phyloP scores from a whole-genome alignment of 1,139 yeast genomes.

The Tardiomyces depauwii region DNA sequence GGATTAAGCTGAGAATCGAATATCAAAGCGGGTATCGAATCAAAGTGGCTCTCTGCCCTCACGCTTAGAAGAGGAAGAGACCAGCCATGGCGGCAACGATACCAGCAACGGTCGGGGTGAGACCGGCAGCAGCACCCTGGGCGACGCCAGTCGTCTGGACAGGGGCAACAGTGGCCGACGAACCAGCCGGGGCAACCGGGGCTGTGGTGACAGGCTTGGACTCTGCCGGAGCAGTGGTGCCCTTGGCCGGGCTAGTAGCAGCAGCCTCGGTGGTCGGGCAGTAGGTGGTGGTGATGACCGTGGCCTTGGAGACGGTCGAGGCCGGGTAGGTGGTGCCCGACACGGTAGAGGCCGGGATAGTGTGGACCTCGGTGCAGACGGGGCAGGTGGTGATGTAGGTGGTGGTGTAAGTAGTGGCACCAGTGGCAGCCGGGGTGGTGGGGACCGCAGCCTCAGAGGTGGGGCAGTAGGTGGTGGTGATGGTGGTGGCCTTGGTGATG shows the following conservation, averaged over 20 bases:
- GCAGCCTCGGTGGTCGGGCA: not conserved
- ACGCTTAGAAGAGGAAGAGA: not conserved
- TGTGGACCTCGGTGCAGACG: not conserved
- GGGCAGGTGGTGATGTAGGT: not conserved
- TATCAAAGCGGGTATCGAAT: too few species aligned
- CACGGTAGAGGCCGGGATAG: not conserved
- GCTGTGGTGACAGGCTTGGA: not conserved
- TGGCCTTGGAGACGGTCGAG: not conserved
- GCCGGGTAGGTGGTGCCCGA: not conserved
- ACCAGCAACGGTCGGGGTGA: not conserved
- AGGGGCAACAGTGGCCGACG: not conserved
- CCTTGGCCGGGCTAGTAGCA: not conserved
- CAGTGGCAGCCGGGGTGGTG: not conserved
- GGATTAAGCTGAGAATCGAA: too few species aligned
- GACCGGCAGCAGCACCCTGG: not conserved
- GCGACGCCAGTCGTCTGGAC: too few species aligned
- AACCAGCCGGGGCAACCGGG: not conserved
- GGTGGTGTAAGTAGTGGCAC: not conserved
- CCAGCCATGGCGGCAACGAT: not conserved
- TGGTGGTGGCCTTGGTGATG: not conserved
- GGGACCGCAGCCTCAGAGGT: not conserved
- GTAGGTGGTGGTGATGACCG: not conserved
- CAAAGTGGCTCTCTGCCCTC: not conserved
- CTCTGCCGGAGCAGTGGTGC: not conserved
- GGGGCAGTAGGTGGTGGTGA: not conserved